Base-by-base conservation (phyloP, 2,329 filamentous ascomycete species). In the Aspergillus sp. region DNA sequence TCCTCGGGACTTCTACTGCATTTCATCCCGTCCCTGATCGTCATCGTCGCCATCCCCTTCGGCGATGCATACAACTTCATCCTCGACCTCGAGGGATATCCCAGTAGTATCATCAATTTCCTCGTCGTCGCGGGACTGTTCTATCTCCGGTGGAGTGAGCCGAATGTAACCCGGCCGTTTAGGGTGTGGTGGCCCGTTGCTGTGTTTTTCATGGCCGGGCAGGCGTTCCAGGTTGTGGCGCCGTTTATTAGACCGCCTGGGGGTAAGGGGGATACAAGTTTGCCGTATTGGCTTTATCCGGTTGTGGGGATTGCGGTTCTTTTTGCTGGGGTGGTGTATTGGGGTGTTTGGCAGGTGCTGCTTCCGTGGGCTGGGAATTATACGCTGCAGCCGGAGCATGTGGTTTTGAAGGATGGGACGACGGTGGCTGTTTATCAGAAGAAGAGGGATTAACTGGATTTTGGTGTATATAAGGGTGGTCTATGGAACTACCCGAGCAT, bases 61-160 rank as follows among this genome's bases (percentile, higher is more conserved):
- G 62, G 65, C 2, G 61, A 65, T 34, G 64, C 65, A 2, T 68
- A 67, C 48, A 53, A 62, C 39, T 68, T 68, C 24, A 58, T 68
- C 48, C 57, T 68, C 17, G 54, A 58, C 12, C 55, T 68, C 18
- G 53, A 44, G 18, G 51, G 51, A 0, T 53, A 53, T 22, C 51
- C 51, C 1, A 18, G 30, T 3, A 39, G 42, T 11, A 39, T 53
- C 20, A 53, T 53, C 4, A 53, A 53, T 20, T 36, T 53, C n/a
- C 43, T 53, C 3, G 51, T 53, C n/a, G 51, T 53, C 1, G 18
- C 43, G 0, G 51, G 51, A 0, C 32, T 53, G 1, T 53, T 53
- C 42, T 53, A 53, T 9, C 51, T 53, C 15, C 51, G 51, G 2
- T 53, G 43, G 42, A 9, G 17, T 1, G 42, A 45, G 7, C 51